phyloP scores from a whole-genome alignment of 1,284 basidiomycete genomes.

The Ustilago curta region DNA sequence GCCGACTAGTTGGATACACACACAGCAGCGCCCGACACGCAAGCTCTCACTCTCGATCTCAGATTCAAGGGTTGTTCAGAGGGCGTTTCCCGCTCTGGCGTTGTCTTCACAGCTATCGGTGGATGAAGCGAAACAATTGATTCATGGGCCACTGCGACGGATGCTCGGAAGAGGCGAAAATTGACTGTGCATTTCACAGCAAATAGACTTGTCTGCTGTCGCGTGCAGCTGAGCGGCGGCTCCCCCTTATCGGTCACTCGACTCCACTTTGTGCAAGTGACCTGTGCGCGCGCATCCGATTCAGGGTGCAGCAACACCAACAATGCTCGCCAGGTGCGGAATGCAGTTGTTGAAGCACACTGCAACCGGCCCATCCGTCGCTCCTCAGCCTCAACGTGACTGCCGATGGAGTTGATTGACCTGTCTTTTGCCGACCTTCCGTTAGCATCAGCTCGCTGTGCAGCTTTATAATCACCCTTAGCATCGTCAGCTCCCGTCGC shows the following conservation, averaged over 20 bases:
- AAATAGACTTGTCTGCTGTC: constrained; percentile 2
- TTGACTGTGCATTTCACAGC: no score
- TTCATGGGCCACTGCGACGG: neutral
- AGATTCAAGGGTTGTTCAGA: no score
- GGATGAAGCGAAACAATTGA: neutral
- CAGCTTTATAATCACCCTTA: neutral
- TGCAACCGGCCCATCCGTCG: no score
- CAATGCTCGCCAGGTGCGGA: neutral
- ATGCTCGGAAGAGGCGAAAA: constrained; percentile 3
- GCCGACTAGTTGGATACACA: no score
- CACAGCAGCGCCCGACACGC: no score
- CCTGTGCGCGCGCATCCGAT: constrained; percentile 10
- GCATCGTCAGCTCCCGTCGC: no score
- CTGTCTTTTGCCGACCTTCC: constrained; percentile 15
- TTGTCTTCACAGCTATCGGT: no score
- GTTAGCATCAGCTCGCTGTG: neutral
- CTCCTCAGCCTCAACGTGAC: neutral
- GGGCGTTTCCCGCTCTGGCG: no score
- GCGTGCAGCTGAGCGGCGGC: neutral
- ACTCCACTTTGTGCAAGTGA: constrained; percentile 4
- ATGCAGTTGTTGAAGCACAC: no score
- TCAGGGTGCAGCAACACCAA: constrained; percentile 6
- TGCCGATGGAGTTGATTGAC: neutral
- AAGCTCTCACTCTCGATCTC: no score
- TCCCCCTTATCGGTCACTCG: neutral